Base-by-base conservation (phyloP, 2,329 filamentous ascomycete species). In the Westerdykella aurantiaca region DNA sequence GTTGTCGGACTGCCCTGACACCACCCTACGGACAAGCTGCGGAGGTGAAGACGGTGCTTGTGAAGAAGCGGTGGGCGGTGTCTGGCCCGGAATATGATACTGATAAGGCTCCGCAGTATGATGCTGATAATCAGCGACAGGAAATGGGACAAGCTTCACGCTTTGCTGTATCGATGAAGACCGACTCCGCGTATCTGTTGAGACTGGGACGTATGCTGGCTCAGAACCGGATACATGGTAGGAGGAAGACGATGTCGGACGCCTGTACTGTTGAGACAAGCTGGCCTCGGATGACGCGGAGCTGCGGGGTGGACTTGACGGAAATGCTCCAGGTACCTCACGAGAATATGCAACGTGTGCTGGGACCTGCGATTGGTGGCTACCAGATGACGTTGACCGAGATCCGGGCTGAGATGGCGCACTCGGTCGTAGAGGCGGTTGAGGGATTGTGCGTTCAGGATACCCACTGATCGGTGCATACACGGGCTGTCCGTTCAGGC, bases 401-500 rank as follows among this genome's bases (percentile, higher is more conserved):
- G 70, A 70, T 33, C 66, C 67, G n/a, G 73, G 71, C 14, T 70
- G 72, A 21, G 67, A 66, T 23, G 58, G 53, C 3, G 42, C 46
- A 31, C 44, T 58, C 47, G 47, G 62, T 50, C 41, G 66, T 55
- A 41, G 66, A 61, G 37, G 67, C 61, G 17, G 59, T 59, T 59
- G 66, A 63, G 47, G 62, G 55, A 38, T 58, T 58, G 51, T 57
- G 59, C 60, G 61, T 38, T 57, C 52, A 44, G 70, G 68, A 42
- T 72, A 69, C 14, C 68, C 48, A 34, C 57, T 72, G 35, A 72
- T 61, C n/a, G 72, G 66, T 23, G 62, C 56, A 46, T 74, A 77
- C 7, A 70, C 62, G 2, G 69, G 64, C 44, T 69, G 62, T 41
- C 75, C 72, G 53, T 76, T 73, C 31, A 72, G 67, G 13, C 73